Percentiles rank a stretch among this genome's conserved stretches.
Conservation (phyloP, 2,329 filamentous ascomycete genomes). For the Ophiostoma novo-ulmi region DNA sequence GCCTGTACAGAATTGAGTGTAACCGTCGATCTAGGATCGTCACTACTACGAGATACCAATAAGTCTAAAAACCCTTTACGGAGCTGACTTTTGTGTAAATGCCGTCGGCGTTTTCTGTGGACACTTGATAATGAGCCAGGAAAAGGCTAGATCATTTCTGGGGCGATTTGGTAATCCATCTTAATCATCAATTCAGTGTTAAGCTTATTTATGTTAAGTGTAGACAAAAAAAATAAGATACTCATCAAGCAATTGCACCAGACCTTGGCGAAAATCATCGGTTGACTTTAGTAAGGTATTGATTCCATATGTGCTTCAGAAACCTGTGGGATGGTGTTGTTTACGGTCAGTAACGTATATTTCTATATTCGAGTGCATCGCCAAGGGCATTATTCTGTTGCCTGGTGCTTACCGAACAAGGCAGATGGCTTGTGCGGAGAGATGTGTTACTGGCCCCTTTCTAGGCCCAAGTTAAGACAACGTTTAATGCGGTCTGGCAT, state of each 20-base stretch:
- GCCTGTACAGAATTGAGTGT: background rate
- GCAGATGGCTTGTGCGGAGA: background rate
- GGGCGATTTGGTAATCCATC: too few species aligned
- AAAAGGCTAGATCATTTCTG: too few species aligned
- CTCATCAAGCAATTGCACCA: background rate
- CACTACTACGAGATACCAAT: background rate
- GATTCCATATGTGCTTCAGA: background rate
- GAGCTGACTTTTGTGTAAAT: background rate
- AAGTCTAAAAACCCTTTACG: background rate
- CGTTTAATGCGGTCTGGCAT: background rate
- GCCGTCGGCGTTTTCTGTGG: background rate
- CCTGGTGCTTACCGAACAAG: background rate
- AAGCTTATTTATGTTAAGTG: too few species aligned
- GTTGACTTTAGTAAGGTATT: background rate
- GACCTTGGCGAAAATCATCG: background rate
- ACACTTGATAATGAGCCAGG: too few species aligned
- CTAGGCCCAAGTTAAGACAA: background rate
- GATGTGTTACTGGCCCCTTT: background rate
- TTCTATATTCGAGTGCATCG: background rate
- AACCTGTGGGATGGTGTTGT: background rate
- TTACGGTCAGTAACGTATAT: background rate
- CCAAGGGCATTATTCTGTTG: background rate
- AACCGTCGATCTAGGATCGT: background rate
- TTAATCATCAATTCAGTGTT: too few species aligned
- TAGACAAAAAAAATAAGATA: background rate